These are phyloP conservation scores for Quaeritorhiza haematococci DNA, from an alignment of 371 early-diverging fungal genomes.

Conservation along the genomic window DNA sequence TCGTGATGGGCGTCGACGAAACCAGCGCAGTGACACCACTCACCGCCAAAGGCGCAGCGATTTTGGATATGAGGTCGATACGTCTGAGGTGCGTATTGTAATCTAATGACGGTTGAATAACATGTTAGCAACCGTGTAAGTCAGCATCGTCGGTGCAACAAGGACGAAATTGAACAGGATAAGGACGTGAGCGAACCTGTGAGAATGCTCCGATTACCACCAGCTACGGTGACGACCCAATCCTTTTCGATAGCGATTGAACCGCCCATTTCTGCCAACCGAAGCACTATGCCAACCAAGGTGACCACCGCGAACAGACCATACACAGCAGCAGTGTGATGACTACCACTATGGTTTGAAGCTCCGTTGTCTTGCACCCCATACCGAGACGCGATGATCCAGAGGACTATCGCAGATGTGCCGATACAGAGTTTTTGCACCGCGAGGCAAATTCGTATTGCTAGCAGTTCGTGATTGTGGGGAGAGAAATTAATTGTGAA, in stretches of 20 bases:
- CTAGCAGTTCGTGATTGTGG: background rate
- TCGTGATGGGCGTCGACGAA: constrained; percentile 13
- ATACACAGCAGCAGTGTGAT: background rate
- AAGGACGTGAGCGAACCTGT: constrained; percentile 18
- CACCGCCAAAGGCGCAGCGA: constrained; percentile 38
- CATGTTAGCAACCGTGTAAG: constrained; percentile 3
- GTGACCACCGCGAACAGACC: constrained; percentile 18
- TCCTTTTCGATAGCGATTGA: constrained; percentile 44
- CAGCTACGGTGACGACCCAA: constrained; percentile 42
- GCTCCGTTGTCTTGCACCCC: background rate
- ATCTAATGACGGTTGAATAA: constrained; percentile 18
- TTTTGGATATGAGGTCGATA: constrained; percentile 47
- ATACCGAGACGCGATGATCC: background rate
- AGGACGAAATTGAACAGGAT: no score
- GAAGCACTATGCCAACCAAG: constrained; percentile 28
- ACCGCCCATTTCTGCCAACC: constrained; percentile 34
- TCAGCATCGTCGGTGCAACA: no score
- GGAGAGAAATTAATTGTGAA: background rate
- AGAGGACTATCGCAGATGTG: constrained; percentile 14
- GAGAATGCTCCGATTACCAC: constrained; percentile 18
- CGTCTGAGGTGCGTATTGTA: constrained; percentile 32
- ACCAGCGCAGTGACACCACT: constrained; percentile 12
- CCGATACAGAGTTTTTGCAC: constrained; percentile 23
- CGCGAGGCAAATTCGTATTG: constrained; percentile 9
- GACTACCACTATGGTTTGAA: background rate